Conservation (phyloP, 148 eudicot genomes). For the Rhododendron henanense region DNA sequence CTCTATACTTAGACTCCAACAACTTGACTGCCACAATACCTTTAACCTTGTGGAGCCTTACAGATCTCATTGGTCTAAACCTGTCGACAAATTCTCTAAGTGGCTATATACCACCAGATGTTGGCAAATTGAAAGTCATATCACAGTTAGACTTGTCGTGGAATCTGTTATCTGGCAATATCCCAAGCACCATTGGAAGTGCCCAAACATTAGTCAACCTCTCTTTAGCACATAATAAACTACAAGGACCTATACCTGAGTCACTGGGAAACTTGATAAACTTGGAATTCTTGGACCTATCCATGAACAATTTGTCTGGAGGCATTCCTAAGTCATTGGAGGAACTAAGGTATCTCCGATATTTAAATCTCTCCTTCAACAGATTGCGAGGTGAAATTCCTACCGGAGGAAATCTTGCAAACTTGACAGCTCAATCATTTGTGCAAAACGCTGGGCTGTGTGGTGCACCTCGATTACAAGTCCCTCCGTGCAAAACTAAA, state of each 20-base stretch:
- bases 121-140: conserved; percentile 14
- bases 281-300: conserved; percentile 29
- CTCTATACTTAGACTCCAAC: conserved; percentile 27
- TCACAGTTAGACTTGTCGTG: conserved; percentile 25
- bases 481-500: conserved; percentile 13
- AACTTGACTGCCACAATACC: conserved; percentile 18
- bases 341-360: conserved; percentile 1
- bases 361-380: background rate
- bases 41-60: conserved; percentile 19
- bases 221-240: conserved; percentile 21
- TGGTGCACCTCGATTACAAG: conserved; percentile 3
- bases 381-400: background rate
- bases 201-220: conserved; percentile 19
- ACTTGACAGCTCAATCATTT: background rate
- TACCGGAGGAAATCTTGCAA: background rate
- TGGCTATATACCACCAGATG: conserved; percentile 17
- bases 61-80: conserved; percentile 20
- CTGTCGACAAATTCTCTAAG: conserved; percentile 24
- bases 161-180: conserved; percentile 23
- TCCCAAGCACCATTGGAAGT: conserved; percentile 25
- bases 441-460: background rate
- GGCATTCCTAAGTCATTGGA: conserved; percentile 20
- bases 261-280: conserved; percentile 19
- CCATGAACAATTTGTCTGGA: conserved; percentile 26
- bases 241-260: conserved; percentile 27